These are phyloP conservation scores for Apiospora hydei DNA, from an alignment of 2,329 filamentous ascomycete species.

Conservation along the genomic window DNA sequence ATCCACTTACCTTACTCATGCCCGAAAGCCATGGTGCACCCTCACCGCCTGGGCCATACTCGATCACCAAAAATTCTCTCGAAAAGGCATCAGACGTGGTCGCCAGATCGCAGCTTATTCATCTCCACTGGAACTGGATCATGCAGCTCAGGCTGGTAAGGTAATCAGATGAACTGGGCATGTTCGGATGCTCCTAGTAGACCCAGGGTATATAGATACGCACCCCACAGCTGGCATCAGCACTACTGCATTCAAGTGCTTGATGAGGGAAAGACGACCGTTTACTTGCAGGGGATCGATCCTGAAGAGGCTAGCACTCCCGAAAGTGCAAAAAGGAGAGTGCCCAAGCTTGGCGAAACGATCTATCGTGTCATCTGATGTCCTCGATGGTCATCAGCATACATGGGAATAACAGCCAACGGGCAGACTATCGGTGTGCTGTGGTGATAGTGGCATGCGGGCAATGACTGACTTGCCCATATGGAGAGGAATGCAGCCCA, in stretches of 20 bases:
- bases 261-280: neutral
- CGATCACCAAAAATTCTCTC: neutral
- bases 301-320: neutral
- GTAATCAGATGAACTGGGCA: neutral
- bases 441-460: neutral
- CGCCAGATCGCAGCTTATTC: neutral
- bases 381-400: neutral
- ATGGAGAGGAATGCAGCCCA: neutral
- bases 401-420: neutral
- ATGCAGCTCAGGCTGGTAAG: neutral
- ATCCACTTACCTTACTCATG: conserved; percentile 16
- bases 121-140: neutral
- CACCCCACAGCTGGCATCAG: neutral
- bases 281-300: neutral
- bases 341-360: neutral
- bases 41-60: neutral
- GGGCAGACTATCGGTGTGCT: neutral
- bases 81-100: neutral
- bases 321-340: neutral
- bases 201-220: neutral
- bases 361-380: neutral
- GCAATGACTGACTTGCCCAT: neutral
- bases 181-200: neutral
- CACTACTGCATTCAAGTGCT: neutral
- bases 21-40: neutral